Evolutionary conservation across 768 basidiomycete species (phyloP).

Genomic region (Erythrobasidium yunnanense): DNA sequence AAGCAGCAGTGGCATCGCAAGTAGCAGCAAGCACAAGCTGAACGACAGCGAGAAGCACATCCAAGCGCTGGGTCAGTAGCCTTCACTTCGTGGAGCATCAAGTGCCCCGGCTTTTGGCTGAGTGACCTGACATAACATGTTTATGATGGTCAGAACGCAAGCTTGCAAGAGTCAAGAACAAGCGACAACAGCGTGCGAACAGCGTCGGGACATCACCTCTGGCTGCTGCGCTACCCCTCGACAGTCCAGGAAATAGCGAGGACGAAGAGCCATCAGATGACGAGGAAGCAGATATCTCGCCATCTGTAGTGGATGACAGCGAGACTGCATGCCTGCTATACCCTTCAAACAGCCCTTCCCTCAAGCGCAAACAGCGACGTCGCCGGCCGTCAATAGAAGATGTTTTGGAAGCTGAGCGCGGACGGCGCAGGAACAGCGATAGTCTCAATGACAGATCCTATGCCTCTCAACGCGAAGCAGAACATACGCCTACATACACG

Average conservation of each 20-base stretch:
- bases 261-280: neutral
- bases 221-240: no score
- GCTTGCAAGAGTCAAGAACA: neutral
- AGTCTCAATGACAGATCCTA: neutral
- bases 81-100: no score
- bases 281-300: no score
- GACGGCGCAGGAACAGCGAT: no score
- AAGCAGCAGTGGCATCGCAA: neutral
- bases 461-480: neutral
- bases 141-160: neutral
- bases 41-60: neutral
- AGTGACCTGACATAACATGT: no score
- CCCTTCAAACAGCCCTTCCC: constrained; percentile 16
- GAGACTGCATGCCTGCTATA: constrained; percentile 20
- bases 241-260: no score
- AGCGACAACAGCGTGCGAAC: no score
- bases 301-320: no score
- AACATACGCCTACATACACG: neutral
- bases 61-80: neutral
- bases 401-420: neutral
- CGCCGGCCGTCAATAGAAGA: neutral
- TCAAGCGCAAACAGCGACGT: neutral
- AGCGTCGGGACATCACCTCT: no score
- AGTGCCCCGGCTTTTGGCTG: no score
- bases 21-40: neutral